Evolutionary conservation across 129 eudicot species (phyloP).

Genomic region (Tanacetum coccineum): DNA sequence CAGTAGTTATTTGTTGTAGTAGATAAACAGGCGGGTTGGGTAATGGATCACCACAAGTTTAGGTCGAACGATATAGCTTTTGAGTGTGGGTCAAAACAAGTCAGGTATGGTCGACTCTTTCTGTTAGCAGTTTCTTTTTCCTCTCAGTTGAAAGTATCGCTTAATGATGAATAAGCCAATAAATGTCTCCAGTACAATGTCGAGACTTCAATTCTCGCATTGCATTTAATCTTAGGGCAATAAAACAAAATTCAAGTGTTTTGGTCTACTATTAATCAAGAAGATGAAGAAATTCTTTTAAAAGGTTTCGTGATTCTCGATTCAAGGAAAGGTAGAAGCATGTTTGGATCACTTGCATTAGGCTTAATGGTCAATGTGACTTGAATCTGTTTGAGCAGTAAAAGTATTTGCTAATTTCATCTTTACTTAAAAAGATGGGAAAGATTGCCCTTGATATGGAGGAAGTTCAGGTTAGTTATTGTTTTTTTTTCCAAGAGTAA

Average conservation of each 20-base stretch:
- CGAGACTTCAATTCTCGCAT: no score
- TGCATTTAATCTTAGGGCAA: slow-evolving; percentile 45
- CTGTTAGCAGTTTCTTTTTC: slow-evolving; percentile 54
- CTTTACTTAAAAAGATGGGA: slow-evolving; percentile 70
- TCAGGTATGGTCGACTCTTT: slow-evolving; percentile 67
- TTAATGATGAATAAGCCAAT: slow-evolving; percentile 41
- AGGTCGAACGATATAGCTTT: no score
- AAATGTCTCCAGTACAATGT: slow-evolving; percentile 30
- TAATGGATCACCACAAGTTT: no score
- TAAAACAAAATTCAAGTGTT: slow-evolving; percentile 26
- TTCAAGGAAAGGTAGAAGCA: no score
- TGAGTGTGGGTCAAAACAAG: no score
- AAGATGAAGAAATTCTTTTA: slow-evolving; percentile 50
- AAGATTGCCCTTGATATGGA: slow-evolving; percentile 63
- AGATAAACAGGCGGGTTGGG: no score
- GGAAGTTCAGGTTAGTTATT: slow-evolving; percentile 53
- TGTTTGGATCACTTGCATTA: slow-evolving; percentile 42
- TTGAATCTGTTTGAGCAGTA: slow-evolving; percentile 10
- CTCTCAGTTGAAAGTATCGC: slow-evolving; percentile 53
- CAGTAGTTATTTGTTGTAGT: no score
- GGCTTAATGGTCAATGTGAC: slow-evolving; percentile 27
- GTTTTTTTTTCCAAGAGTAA: no score
- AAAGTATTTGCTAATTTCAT: slow-evolving; percentile 46
- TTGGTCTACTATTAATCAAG: slow-evolving; percentile 52
- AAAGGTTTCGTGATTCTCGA: slow-evolving; percentile 67